Evolutionary conservation across 2,329 filamentous ascomycete species (phyloP).

Genomic region (Chalara sp.): DNA sequence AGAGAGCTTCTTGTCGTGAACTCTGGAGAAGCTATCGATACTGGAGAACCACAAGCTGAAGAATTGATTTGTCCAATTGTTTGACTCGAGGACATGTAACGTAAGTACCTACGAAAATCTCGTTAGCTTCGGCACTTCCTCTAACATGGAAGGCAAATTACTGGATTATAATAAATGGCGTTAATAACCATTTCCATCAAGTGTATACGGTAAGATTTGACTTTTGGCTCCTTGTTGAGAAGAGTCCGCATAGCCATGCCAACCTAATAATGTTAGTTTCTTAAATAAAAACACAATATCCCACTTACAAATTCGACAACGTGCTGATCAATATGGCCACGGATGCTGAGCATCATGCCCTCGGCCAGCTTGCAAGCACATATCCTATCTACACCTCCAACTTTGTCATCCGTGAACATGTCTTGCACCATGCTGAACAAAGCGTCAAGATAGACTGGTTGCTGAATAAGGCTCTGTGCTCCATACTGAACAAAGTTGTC

Average conservation of each 20-base stretch:
- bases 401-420: slow-evolving; percentile 88
- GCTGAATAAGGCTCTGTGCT: slow-evolving; percentile 70
- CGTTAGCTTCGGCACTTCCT: not conserved
- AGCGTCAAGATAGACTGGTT: slow-evolving; percentile 79
- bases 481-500: slow-evolving; percentile 98
- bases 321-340: slow-evolving; percentile 80
- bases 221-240: slow-evolving; percentile 54
- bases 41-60: slow-evolving; percentile 97
- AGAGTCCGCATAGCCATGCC: slow-evolving; percentile 82
- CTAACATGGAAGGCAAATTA: slow-evolving; percentile 6
- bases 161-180: slow-evolving; percentile 92
- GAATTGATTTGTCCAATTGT: slow-evolving; percentile 97
- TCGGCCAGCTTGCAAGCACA: slow-evolving; percentile 97
- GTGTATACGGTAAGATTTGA: slow-evolving; percentile 92
- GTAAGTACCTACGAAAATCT: slow-evolving; percentile 47
- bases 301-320: slow-evolving; percentile 64
- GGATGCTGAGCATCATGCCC: slow-evolving; percentile 92
- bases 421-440: slow-evolving; percentile 91
- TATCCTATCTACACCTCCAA: slow-evolving; percentile 88
- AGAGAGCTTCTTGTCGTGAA: slow-evolving; percentile 98
- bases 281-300: not conserved
- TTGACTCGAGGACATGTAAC: slow-evolving; percentile 80
- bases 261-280: slow-evolving; percentile 36
- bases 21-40: slow-evolving; percentile 86
- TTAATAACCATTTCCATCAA: slow-evolving; percentile 99